Conservation (phyloP, 2,329 filamentous ascomycete genomes). For the Ampelomyces quisqualis region DNA sequence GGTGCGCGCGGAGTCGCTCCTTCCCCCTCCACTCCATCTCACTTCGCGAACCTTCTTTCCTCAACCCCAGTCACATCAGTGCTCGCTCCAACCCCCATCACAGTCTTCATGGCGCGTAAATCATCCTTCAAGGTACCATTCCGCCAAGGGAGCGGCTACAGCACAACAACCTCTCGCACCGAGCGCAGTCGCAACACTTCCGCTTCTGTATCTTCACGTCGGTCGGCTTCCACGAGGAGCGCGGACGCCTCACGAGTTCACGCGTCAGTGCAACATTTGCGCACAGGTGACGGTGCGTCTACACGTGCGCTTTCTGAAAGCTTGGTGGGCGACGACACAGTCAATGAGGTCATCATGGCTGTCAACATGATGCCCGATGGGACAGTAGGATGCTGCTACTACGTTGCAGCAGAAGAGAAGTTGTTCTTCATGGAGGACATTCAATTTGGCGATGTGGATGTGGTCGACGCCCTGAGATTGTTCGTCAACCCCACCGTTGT, state of each 20-base stretch:
- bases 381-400: slow-evolving; percentile 81
- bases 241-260: slow-evolving; percentile 2
- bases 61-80: slow-evolving; percentile 4
- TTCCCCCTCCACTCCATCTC: slow-evolving; percentile 13
- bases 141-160: slow-evolving; percentile 13
- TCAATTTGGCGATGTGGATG: slow-evolving; percentile 65
- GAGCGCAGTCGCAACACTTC: slow-evolving; percentile 8
- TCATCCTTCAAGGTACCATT: slow-evolving; percentile 7
- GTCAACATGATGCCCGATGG: slow-evolving; percentile 71
- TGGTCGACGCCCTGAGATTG: slow-evolving; percentile 58
- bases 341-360: slow-evolving; percentile 76
- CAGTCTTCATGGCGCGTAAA: slow-evolving; percentile 17
- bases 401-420: slow-evolving; percentile 67
- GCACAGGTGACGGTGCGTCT: slow-evolving; percentile 1
- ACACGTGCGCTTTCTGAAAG: slow-evolving; percentile 6
- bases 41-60: not conserved
- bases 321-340: slow-evolving; percentile 50
- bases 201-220: slow-evolving; percentile 9
- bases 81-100: too few species aligned
- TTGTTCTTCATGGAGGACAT: slow-evolving; percentile 78
- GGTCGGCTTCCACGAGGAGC: slow-evolving; percentile 10
- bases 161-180: not conserved
- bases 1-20: slow-evolving; percentile 8
- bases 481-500: slow-evolving; percentile 64
- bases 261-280: not conserved